Evolutionary conservation across 352 stramenopile species (phyloP).

Genomic region (Globisporangium canariense): DNA sequence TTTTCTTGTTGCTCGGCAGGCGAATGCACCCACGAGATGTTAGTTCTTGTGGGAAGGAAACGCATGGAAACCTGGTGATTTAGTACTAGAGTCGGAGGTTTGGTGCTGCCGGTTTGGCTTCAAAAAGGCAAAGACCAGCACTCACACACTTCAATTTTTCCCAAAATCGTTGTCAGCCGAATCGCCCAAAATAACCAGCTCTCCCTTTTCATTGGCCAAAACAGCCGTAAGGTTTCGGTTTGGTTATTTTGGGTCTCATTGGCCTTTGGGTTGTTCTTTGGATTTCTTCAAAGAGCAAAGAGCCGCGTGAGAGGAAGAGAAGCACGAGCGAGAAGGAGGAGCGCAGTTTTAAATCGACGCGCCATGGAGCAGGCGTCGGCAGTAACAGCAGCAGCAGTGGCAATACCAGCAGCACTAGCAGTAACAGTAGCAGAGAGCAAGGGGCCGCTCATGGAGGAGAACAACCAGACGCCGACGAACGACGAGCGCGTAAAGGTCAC

Average conservation of each 20-base stretch:
- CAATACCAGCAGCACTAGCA: not conserved
- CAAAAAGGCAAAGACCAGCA: constrained; percentile 1
- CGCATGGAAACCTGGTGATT: not conserved
- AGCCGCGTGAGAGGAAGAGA: not conserved
- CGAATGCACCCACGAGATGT: not conserved
- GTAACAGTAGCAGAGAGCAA: not conserved
- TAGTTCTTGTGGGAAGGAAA: constrained; percentile 4
- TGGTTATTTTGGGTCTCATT: constrained; percentile 1
- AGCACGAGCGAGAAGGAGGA: not conserved
- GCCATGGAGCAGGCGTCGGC: constrained; percentile 4
- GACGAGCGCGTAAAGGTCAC: not conserved
- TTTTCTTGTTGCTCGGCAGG: constrained; percentile 7
- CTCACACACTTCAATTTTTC: not conserved
- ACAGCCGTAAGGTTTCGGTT: too few relatives aligned
- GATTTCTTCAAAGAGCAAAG: constrained; percentile 10
- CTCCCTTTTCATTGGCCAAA: not conserved
- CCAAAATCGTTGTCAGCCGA: not conserved
- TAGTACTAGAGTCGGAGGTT: not conserved
- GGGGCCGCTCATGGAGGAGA: not conserved
- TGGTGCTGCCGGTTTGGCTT: not conserved
- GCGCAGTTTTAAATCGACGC: constrained; percentile 4
- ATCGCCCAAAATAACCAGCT: not conserved
- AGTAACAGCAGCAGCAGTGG: not conserved
- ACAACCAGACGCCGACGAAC: not conserved
- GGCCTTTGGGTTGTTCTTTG: constrained; percentile 8